Conservation (phyloP, 2,329 filamentous ascomycete genomes). For the Dactylonectria estremocensis region DNA sequence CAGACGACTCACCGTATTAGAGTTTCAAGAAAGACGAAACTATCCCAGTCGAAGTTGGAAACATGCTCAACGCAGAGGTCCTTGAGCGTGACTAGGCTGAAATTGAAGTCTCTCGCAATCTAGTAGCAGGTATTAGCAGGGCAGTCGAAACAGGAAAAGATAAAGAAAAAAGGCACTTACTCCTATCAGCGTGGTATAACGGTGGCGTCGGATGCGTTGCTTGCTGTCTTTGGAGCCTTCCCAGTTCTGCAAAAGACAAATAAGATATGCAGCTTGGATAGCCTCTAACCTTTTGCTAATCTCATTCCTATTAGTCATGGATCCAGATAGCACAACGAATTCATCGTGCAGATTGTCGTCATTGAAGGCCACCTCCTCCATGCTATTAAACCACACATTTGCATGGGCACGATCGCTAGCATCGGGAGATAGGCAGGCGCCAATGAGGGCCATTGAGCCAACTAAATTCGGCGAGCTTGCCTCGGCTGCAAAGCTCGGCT, state of each 20-base stretch:
- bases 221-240: conserved; percentile 8
- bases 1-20: neutral
- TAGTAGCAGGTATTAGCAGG: neutral
- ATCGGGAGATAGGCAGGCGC: conserved; percentile 16
- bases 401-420: neutral
- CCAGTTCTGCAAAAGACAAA: conserved; percentile 9
- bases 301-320: neutral
- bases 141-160: neutral
- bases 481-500: neutral
- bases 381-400: conserved; percentile 14
- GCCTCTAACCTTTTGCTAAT: neutral
- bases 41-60: neutral
- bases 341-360: neutral
- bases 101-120: conserved; percentile 7
- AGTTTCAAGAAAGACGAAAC: conserved; percentile 4
- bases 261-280: conserved; percentile 14
- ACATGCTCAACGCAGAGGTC: neutral
- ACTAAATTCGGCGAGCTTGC: neutral
- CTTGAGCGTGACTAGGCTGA: neutral
- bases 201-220: conserved; percentile 10
- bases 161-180: neutral
- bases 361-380: conserved; percentile 8
- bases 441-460: conserved; percentile 10
- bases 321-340: neutral
- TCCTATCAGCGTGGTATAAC: neutral